Evolutionary conservation across 768 basidiomycete genomes (phyloP).

Genomic region (Mycena belliarum): DNA sequence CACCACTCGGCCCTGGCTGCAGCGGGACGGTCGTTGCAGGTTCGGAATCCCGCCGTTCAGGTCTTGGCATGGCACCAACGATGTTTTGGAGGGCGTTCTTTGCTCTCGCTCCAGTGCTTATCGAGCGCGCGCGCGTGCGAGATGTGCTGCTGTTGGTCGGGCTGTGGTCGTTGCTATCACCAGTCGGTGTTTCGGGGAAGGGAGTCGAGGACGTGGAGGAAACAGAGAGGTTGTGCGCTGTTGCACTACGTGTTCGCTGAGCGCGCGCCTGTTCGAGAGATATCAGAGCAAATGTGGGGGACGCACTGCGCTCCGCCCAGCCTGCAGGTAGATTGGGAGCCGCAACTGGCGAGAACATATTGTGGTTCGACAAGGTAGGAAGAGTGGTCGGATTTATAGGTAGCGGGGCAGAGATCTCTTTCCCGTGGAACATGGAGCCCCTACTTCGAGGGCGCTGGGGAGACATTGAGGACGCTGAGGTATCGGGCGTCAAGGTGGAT

Average conservation of each 20-base stretch:
- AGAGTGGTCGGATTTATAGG: slow-evolving; percentile 34
- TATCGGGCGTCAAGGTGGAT: slow-evolving; percentile 38
- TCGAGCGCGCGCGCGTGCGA: slow-evolving; percentile 56
- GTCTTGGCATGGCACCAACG: slow-evolving; percentile 37
- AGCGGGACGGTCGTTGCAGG: slow-evolving; percentile 16
- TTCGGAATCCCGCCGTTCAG: slow-evolving; percentile 48
- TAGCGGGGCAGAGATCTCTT: slow-evolving; percentile 60
- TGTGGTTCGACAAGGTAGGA: slow-evolving; percentile 27
- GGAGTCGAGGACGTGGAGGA: slow-evolving; percentile 29
- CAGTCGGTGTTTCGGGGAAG: slow-evolving; percentile 33
- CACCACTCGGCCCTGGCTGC: slow-evolving; percentile 9
- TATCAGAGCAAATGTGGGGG: slow-evolving; percentile 65
- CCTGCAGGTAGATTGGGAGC: slow-evolving; percentile 40
- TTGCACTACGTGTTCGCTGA: slow-evolving; percentile 59
- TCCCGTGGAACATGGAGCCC: slow-evolving; percentile 42
- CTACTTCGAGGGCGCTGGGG: slow-evolving; percentile 26
- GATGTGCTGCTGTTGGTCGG: slow-evolving; percentile 22
- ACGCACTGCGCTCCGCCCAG: slow-evolving; percentile 48
- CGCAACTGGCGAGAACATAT: slow-evolving; percentile 26
- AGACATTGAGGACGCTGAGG: slow-evolving; percentile 32
- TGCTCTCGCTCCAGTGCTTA: slow-evolving; percentile 59
- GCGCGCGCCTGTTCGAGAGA: slow-evolving; percentile 80
- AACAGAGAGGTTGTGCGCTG: slow-evolving; percentile 34
- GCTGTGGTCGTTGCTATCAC: slow-evolving; percentile 28
- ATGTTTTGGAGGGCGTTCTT: slow-evolving; percentile 48